Conservation (phyloP, 1,139 yeast species). For the Ashbya aceris region DNA sequence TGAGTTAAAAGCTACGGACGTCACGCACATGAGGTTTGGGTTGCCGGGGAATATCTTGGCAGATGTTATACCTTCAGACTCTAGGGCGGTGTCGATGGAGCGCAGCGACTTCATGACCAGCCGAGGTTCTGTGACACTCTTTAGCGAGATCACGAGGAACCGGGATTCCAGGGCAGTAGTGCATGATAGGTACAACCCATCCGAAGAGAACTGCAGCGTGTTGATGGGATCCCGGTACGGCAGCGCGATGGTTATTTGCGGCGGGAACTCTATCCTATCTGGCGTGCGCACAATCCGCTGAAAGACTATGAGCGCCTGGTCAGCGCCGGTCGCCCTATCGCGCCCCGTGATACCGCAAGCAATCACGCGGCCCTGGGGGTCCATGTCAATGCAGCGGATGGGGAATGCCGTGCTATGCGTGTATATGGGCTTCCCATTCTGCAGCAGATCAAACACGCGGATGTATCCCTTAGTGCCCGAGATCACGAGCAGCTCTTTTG, state of each 20-base stretch:
- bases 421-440: constrained; percentile 55
- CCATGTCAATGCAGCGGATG: constrained; percentile 65
- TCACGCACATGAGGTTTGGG: constrained; percentile 46
- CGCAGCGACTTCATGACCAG: constrained; percentile 57
- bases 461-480: constrained; percentile 69
- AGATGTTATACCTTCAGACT: constrained; percentile 83
- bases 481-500: constrained; percentile 51
- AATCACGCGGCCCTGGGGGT: constrained; percentile 53
- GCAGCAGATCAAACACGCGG: constrained; percentile 50
- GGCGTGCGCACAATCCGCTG: constrained; percentile 33
- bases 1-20: constrained; percentile 51
- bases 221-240: constrained; percentile 84
- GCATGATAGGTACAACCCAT: constrained; percentile 63
- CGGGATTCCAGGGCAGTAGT: constrained; percentile 80
- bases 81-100: constrained; percentile 52
- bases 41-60: constrained; percentile 59
- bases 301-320: constrained; percentile 70
- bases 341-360: constrained; percentile 81
- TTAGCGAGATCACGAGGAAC: constrained; percentile 64
- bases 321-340: constrained; percentile 59
- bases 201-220: constrained; percentile 58
- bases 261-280: constrained; percentile 29
- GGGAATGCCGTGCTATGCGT: constrained; percentile 66
- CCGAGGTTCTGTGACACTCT: constrained; percentile 57
- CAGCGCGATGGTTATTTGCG: constrained; percentile 65